phyloP scores from a whole-genome alignment of 306 rosid species.

The Mimosa bimucronata region DNA sequence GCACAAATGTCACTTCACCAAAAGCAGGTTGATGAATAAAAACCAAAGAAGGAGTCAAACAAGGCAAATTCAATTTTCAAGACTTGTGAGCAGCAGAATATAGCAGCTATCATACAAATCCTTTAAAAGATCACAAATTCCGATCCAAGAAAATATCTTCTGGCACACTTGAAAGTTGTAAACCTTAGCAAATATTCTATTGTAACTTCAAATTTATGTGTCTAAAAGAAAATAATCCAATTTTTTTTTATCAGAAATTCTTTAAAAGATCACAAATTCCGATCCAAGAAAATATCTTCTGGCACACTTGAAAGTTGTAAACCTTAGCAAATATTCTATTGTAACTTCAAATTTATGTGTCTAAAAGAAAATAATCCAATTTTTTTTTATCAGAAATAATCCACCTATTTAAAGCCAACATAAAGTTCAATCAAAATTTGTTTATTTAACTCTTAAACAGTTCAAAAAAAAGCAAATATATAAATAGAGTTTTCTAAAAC shows the following conservation, averaged over 20 bases:
- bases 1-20: background rate
- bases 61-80: background rate
- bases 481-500: too few relatives aligned
- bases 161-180: background rate
- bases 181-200: background rate
- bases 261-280: background rate
- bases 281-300: background rate
- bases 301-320: slow-evolving; percentile 1
- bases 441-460: background rate
- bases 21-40: background rate
- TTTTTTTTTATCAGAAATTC: background rate
- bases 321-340: background rate
- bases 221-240: background rate
- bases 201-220: background rate
- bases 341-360: background rate
- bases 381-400: background rate
- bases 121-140: background rate
- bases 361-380: background rate
- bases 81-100: background rate
- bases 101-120: background rate
- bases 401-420: background rate
- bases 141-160: background rate
- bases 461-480: background rate
- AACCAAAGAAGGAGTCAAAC: background rate
- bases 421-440: background rate